phyloP scores from a whole-genome alignment of 805 yeast species.

The Lachancea meyersii region DNA sequence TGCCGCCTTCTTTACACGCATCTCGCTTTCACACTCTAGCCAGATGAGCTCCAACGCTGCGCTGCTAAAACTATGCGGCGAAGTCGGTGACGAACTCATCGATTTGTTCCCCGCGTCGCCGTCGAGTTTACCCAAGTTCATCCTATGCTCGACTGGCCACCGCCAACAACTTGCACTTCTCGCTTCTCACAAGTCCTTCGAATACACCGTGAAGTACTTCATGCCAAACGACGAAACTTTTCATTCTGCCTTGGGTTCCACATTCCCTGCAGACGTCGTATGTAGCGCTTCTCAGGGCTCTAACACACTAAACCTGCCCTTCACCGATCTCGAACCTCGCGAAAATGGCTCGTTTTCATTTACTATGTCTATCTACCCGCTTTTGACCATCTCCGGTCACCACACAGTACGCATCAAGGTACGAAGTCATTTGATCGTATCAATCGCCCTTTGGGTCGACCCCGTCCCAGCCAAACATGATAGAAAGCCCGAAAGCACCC shows the following conservation, averaged over 20 bases:
- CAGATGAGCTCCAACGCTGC: slow-evolving; percentile 5
- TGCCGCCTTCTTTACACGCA: too few species aligned
- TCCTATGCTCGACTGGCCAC: neutral
- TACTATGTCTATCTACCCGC: neutral
- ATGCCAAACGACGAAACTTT: neutral
- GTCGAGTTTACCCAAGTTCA: neutral
- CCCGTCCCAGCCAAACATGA: neutral
- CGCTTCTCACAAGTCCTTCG: neutral
- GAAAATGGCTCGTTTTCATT: neutral
- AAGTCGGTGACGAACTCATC: slow-evolving; percentile 1
- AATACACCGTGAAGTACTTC: neutral
- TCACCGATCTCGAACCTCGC: neutral
- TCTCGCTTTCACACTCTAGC: neutral
- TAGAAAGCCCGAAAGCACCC: neutral
- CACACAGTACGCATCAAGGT: neutral
- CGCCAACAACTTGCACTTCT: slow-evolving; percentile 1
- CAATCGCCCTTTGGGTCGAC: slow-evolving; percentile 4
- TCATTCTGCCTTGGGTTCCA: neutral
- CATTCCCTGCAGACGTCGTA: neutral
- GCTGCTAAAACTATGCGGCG: slow-evolving; percentile 7
- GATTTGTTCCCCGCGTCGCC: slow-evolving; percentile 1
- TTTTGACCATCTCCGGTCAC: neutral
- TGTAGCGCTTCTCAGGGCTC: slow-evolving; percentile 1
- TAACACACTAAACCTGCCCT: neutral
- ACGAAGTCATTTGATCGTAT: neutral